Percentiles rank a stretch among this genome's conserved stretches.
These are phyloP conservation scores for Moesziomyces parantarcticus DNA, from an alignment of 1,284 basidiomycete genomes.

Conservation along the genomic window DNA sequence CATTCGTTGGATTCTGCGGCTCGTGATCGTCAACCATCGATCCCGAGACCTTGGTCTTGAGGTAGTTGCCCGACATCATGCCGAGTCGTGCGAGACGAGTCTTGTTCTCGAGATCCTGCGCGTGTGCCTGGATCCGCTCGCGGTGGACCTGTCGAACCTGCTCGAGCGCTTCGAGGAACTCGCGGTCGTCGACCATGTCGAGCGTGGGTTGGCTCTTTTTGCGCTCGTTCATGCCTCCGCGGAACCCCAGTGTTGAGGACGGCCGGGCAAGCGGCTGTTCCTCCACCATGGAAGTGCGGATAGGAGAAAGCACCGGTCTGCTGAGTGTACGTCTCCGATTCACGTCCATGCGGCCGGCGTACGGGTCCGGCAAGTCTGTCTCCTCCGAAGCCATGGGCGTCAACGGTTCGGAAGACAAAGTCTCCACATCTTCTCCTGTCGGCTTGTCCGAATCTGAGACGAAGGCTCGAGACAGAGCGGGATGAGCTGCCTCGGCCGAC, in stretches of 20 bases:
- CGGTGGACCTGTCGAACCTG: slow-evolving; percentile 52
- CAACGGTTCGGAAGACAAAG: background rate
- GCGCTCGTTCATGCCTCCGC: slow-evolving; percentile 24
- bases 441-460: too few relatives aligned
- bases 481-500: background rate
- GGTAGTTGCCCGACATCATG: slow-evolving; percentile 32
- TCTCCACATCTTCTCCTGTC: too few relatives aligned
- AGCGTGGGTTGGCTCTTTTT: slow-evolving; percentile 61
- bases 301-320: slow-evolving; percentile 29
- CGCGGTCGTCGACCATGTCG: slow-evolving; percentile 59
- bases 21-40: slow-evolving; percentile 20
- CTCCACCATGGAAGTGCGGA: slow-evolving; percentile 19
- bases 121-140: slow-evolving; percentile 48
- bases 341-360: slow-evolving; percentile 1
- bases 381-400: background rate
- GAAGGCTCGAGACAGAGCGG: too few relatives aligned
- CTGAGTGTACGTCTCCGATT: slow-evolving; percentile 22
- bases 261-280: slow-evolving; percentile 8
- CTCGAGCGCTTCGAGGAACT: slow-evolving; percentile 61
- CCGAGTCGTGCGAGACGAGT: slow-evolving; percentile 30
- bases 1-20: background rate
- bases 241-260: slow-evolving; percentile 36
- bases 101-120: slow-evolving; percentile 33
- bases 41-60: slow-evolving; percentile 25
- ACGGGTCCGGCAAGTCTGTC: background rate